Percentiles rank a stretch among this genome's conserved stretches.
Conservation (phyloP, 352 stramenopile species). For the Pythium dissotocum region DNA sequence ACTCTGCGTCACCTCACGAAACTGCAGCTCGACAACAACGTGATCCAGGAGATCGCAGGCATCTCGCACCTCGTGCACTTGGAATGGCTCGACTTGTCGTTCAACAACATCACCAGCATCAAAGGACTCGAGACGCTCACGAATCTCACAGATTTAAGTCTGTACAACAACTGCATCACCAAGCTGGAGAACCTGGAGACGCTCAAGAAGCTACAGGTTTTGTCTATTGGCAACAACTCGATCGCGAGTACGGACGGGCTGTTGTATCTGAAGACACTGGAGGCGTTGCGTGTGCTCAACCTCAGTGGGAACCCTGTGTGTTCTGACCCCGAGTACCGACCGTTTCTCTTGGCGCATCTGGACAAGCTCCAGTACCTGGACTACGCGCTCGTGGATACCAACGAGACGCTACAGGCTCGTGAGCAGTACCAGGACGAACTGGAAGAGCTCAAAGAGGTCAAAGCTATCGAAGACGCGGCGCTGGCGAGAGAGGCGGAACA, state of each 20-base stretch:
- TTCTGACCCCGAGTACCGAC: slow-evolving; percentile 89
- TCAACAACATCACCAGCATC: slow-evolving; percentile 94
- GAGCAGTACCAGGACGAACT: slow-evolving; percentile 92
- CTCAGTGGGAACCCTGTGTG: slow-evolving; percentile 93
- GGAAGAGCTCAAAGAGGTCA: slow-evolving; percentile 84
- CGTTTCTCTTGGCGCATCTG: slow-evolving; percentile 91
- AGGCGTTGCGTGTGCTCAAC: slow-evolving; percentile 90
- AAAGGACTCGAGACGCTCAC: slow-evolving; percentile 90
- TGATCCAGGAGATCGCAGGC: slow-evolving; percentile 91
- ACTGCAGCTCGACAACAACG: slow-evolving; percentile 95
- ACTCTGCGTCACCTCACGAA: slow-evolving; percentile 88
- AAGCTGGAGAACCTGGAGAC: slow-evolving; percentile 90
- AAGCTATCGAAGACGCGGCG: slow-evolving; percentile 81
- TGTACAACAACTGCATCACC: slow-evolving; percentile 94
- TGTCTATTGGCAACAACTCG: slow-evolving; percentile 92
- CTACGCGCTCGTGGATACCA: slow-evolving; percentile 87
- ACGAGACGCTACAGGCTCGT: slow-evolving; percentile 72
- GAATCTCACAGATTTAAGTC: slow-evolving; percentile 88
- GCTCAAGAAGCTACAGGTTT: slow-evolving; percentile 89
- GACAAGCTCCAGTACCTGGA: slow-evolving; percentile 93
- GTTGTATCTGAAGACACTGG: slow-evolving; percentile 81
- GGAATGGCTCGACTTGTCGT: slow-evolving; percentile 93
- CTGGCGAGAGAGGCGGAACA: slow-evolving; percentile 74
- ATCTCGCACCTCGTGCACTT: slow-evolving; percentile 86
- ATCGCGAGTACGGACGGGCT: slow-evolving; percentile 75